A percentile compares a stretch with the other conserved stretches of the same genome.
Conservation (phyloP, 768 basidiomycete species). For the Gloeophyllum trabeum region DNA sequence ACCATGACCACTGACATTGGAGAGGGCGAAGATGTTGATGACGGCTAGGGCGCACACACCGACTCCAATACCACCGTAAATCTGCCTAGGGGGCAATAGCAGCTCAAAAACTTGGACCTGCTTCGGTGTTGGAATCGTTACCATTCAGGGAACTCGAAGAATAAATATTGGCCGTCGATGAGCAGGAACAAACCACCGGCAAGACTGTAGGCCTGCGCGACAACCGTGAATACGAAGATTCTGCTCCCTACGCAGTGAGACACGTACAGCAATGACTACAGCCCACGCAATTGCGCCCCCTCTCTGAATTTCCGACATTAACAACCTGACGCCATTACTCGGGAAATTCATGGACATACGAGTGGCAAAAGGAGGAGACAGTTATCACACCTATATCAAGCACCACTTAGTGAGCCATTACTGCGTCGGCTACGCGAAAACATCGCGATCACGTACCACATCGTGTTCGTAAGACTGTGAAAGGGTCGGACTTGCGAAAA, state of each 20-base stretch:
- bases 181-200: constrained; percentile 56
- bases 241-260: neutral
- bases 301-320: no score
- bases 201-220: constrained; percentile 47
- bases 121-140: constrained; percentile 12
- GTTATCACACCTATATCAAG: constrained; percentile 60
- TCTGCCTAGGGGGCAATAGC: constrained; percentile 30
- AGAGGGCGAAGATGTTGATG: constrained; percentile 47
- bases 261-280: constrained; percentile 44
- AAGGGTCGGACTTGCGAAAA: no score
- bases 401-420: no score
- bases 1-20: constrained; percentile 37
- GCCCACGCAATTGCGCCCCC: constrained; percentile 67
- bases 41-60: constrained; percentile 37
- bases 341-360: constrained; percentile 26
- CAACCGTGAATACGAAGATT: neutral
- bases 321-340: no score
- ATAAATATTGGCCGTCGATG: constrained; percentile 48
- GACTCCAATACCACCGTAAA: constrained; percentile 58
- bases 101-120: neutral
- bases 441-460: no score
- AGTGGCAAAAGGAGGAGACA: constrained; percentile 65
- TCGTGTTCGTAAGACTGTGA: no score
- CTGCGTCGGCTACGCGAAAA: no score
- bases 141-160: constrained; percentile 61